These are phyloP conservation scores for Clarireedia monteithiana DNA, from an alignment of 2,329 filamentous ascomycete species.

Conservation along the genomic window DNA sequence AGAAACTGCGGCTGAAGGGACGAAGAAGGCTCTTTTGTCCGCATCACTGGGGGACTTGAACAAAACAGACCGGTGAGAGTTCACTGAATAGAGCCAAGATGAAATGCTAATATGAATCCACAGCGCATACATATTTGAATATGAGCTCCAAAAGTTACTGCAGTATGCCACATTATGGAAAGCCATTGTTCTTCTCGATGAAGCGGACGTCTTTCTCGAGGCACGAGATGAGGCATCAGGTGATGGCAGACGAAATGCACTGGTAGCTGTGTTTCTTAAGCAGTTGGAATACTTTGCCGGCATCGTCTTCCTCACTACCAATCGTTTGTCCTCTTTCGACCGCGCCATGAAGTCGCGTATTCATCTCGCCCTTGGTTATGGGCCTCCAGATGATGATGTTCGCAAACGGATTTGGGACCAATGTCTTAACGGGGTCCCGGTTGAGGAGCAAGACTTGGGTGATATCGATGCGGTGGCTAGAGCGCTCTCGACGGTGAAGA, in stretches of 20 bases:
- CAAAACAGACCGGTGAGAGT: constrained; percentile 11
- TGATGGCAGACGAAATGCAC: too few relatives aligned
- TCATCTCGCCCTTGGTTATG: constrained; percentile 25
- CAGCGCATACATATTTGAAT: not conserved
- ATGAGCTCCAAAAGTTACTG: constrained; percentile 47
- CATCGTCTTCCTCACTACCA: constrained; percentile 33
- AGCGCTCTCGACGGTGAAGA: too few relatives aligned
- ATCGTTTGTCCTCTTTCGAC: constrained; percentile 28
- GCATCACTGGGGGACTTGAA: constrained; percentile 14
- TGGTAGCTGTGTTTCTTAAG: too few relatives aligned
- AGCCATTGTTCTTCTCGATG: constrained; percentile 50
- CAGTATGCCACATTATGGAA: constrained; percentile 69
- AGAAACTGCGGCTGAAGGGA: constrained; percentile 12
- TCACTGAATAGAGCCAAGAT: not conserved
- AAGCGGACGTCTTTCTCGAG: constrained; percentile 37
- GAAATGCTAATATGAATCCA: too few relatives aligned
- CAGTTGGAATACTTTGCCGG: constrained; percentile 25
- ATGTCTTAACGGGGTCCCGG: too few relatives aligned
- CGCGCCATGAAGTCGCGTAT: constrained; percentile 29
- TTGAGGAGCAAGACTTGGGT: too few relatives aligned
- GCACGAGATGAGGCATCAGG: constrained; percentile 13
- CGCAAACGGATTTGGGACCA: constrained; percentile 19
- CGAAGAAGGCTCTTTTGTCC: constrained; percentile 10
- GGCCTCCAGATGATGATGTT: constrained; percentile 14
- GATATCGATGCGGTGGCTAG: too few relatives aligned